These are phyloP conservation scores for Wickerhamomyces bisporus DNA, from an alignment of 805 yeast genomes.

Conservation along the genomic window DNA sequence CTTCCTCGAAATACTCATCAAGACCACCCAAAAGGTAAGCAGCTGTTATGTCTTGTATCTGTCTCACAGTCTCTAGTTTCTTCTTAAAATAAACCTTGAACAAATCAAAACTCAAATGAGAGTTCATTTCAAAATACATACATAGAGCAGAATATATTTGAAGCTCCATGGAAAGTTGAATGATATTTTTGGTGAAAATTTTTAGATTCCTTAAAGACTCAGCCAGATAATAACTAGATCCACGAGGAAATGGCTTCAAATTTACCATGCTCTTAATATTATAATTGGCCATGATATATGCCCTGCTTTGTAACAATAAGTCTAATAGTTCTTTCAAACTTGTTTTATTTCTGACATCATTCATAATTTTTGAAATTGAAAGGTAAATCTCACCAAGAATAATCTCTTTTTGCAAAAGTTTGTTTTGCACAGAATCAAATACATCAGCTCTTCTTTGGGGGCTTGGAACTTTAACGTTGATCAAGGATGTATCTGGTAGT, in stretches of 20 bases:
- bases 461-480: constrained; percentile 15
- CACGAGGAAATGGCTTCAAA: not conserved
- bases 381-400: not conserved
- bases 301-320: too few species aligned
- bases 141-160: constrained; percentile 10
- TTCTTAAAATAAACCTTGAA: constrained; percentile 9
- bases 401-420: too few species aligned
- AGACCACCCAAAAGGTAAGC: constrained; percentile 11
- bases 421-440: not conserved
- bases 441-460: not conserved
- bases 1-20: constrained; percentile 3
- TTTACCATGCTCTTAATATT: not conserved
- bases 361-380: not conserved
- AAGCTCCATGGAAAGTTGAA: not conserved
- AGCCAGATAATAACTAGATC: constrained; percentile 7
- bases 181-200: not conserved
- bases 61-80: not conserved
- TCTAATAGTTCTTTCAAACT: not conserved
- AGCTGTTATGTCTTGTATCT: constrained; percentile 6
- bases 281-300: not conserved
- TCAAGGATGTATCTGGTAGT: not conserved
- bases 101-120: constrained; percentile 4
- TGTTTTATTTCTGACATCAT: constrained; percentile 3
- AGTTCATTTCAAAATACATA: constrained; percentile 12
- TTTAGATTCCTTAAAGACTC: constrained; percentile 7